Percentiles rank a stretch among this genome's conserved stretches.
These are phyloP conservation scores for Plasmodium vinckei DNA, from an alignment of 169 alveolate genomes.

Conservation along the genomic window DNA sequence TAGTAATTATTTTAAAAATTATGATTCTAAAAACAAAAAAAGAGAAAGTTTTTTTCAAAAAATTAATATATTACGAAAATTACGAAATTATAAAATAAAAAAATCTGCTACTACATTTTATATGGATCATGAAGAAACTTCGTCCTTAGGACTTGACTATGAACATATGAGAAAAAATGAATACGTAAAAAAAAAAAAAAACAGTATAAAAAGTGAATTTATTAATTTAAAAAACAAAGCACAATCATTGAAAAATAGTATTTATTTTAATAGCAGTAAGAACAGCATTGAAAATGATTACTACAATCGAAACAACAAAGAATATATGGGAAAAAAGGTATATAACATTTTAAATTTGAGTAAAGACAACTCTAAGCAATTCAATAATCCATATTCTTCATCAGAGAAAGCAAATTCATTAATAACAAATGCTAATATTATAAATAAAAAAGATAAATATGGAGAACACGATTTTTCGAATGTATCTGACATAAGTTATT, in stretches of 20 bases:
- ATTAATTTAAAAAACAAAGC: slow-evolving; percentile 33
- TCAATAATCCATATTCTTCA: slow-evolving; percentile 1
- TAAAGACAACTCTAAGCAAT: slow-evolving; percentile 6
- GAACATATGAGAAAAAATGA: slow-evolving; percentile 1
- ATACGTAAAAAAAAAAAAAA: slow-evolving; percentile 9
- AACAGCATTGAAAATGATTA: slow-evolving; percentile 6
- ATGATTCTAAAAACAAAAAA: slow-evolving; percentile 21
- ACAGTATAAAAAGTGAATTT: slow-evolving; percentile 34
- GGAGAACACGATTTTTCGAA: slow-evolving; percentile 4
- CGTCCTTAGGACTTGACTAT: neutral
- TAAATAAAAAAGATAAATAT: slow-evolving; percentile 3
- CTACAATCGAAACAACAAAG: neutral
- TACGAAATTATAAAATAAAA: slow-evolving; percentile 48
- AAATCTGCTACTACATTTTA: slow-evolving; percentile 56
- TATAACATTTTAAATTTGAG: neutral
- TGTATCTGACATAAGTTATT: neutral
- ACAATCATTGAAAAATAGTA: slow-evolving; percentile 12
- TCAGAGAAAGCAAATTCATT: neutral
- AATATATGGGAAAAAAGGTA: neutral
- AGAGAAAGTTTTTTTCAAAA: slow-evolving; percentile 76
- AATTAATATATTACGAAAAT: slow-evolving; percentile 65
- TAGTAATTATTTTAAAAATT: slow-evolving; percentile 1
- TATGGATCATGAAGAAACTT: slow-evolving; percentile 3
- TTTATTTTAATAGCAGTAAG: slow-evolving; percentile 19
- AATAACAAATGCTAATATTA: slow-evolving; percentile 11